Evolutionary conservation across 768 basidiomycete genomes (phyloP).

Genomic region (Mycena leptocephala): DNA sequence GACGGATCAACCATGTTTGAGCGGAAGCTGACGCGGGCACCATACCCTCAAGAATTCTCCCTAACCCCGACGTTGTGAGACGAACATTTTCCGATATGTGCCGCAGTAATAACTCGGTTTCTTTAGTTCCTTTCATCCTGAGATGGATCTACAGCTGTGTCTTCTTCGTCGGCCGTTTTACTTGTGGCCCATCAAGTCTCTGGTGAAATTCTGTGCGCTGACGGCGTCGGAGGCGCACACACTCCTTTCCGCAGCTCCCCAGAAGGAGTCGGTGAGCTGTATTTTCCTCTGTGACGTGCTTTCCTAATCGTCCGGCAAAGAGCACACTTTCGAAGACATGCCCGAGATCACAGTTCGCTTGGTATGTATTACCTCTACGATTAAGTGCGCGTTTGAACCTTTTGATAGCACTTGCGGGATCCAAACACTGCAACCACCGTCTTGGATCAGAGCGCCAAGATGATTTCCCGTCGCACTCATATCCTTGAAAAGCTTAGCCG

Average conservation of each 20-base stretch:
- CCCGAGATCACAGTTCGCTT: conserved; percentile 24
- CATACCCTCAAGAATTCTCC: conserved; percentile 17
- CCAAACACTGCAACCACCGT: not conserved
- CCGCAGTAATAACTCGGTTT: not conserved
- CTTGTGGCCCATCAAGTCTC: conserved; percentile 27
- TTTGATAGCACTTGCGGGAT: not conserved
- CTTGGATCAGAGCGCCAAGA: not conserved
- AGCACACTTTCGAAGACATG: not conserved
- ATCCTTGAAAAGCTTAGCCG: conserved; percentile 16
- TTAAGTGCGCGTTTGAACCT: not conserved
- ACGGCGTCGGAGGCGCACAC: not conserved
- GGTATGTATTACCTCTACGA: not conserved
- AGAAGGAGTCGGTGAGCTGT: conserved; percentile 19
- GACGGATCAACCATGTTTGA: conserved; percentile 12
- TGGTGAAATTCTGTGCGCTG: conserved; percentile 19
- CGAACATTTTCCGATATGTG: not conserved
- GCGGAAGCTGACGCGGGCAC: not conserved
- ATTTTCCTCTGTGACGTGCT: not conserved
- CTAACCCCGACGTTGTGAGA: conserved; percentile 11
- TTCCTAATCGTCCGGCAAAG: not conserved
- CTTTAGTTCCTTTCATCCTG: conserved; percentile 14
- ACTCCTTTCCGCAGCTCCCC: not conserved
- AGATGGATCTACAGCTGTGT: conserved; percentile 10
- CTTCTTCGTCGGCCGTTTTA: conserved; percentile 24
- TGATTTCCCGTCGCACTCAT: not conserved